Evolutionary conservation across 805 yeast species (phyloP), one percentile per base, ranked within the genome.

Genomic region (Ogataea parapolymorpha): DNA sequence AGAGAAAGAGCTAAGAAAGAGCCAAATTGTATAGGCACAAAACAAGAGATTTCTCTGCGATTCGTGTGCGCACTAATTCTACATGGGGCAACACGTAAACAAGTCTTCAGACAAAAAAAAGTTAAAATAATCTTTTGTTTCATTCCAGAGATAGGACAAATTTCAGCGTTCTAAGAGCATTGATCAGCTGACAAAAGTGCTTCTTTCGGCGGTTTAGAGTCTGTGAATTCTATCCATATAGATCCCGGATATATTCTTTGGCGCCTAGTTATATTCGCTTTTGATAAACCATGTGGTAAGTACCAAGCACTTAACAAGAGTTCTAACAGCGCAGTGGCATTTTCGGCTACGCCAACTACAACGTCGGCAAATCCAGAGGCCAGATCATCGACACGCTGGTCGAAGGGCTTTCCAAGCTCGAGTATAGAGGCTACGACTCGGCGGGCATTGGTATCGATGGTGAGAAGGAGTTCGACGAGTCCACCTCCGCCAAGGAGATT

Each of bases 381-480:
- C 96, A 91, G 58, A 89, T 93, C 65, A 74, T 91, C 49, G 87
- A 83, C 64, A 88, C 89, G 45, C 76, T 93, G 51, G 75, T 91
- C 37, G 96, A 89, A 56, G 96, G 96, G 49, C 72, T 83, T 45
- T 71, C 69, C 46, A 81, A 95, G 59, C 76, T 93, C 57, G 99
- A 93, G 67, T 93, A 93, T 70, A 84, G 99, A 68, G 99, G 99
- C 32, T 93, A 93, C 59, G 99, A 93, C 67, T 90, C 98, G 15
- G 84, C 97, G 17, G 99, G 99, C 59, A 73, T 93, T 45, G 96
- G 98, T 50, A 77, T 93, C 50, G 97, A 90, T 66, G 96, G 96
- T 45, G 95, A 87, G 63, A 74, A 72, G 43, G 62, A 56, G 35
- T 53, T 61, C 46, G 53, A 49, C 31, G 63, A 52, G 26, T 53